phyloP scores from a whole-genome alignment of 768 basidiomycete species.

The Favolaschia claudopus region DNA sequence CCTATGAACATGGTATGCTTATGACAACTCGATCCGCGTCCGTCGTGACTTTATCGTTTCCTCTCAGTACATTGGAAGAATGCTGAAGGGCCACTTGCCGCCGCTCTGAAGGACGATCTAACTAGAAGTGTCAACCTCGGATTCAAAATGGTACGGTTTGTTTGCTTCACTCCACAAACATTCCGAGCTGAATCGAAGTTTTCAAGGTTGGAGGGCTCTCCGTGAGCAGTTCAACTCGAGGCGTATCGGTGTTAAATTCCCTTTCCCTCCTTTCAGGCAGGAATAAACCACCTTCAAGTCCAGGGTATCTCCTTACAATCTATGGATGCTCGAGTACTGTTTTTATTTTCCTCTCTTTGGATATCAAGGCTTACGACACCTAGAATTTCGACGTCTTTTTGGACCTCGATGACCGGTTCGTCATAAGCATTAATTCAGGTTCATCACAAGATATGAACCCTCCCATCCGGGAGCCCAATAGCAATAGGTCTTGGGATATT shows the following conservation, averaged over 20 bases:
- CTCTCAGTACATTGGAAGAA: not conserved
- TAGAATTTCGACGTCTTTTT: not conserved
- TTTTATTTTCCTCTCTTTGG: no score
- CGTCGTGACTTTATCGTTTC: not conserved
- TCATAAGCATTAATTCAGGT: not conserved
- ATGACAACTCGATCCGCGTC: not conserved
- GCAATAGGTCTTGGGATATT: not conserved
- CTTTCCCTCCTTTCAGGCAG: not conserved
- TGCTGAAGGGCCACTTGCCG: not conserved
- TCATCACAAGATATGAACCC: not conserved
- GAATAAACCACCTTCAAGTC: not conserved
- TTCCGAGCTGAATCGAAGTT: no score
- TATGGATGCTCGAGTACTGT: not conserved
- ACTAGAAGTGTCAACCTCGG: not conserved
- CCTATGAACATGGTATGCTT: not conserved
- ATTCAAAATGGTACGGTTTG: not conserved
- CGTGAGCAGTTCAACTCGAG: not conserved
- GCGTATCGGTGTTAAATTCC: no score
- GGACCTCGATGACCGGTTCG: not conserved
- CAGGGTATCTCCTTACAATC: not conserved
- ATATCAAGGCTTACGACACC: no score
- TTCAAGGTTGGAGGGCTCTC: not conserved
- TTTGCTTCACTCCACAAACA: not conserved
- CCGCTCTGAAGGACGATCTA: not conserved
- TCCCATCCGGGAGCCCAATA: no score